phyloP scores from a whole-genome alignment of 495 filamentous ascomycete genomes.

The Penicillium bialowiezense region DNA sequence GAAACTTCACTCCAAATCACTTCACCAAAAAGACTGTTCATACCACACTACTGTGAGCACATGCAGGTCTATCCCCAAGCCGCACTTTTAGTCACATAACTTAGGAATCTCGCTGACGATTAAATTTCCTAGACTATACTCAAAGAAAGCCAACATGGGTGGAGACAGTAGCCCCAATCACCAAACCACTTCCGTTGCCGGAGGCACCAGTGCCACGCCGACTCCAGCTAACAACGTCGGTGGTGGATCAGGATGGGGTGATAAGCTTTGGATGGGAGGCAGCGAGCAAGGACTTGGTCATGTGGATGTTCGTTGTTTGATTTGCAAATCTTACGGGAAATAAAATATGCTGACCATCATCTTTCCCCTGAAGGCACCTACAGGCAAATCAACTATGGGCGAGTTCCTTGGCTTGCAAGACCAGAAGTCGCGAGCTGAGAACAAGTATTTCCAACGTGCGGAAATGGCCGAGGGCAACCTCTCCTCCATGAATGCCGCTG shows the following conservation, averaged over 20 bases:
- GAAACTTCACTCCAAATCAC: no score
- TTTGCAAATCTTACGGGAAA: no score
- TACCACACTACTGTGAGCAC: no score
- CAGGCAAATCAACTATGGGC: conserved; percentile 26
- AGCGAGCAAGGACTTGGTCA: conserved; percentile 24
- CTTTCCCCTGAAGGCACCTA: conserved; percentile 15
- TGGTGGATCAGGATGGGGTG: conserved; percentile 20
- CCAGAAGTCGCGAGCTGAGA: conserved; percentile 32
- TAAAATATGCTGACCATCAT: not conserved
- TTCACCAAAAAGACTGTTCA: no score
- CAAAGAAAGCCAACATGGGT: conserved; percentile 7
- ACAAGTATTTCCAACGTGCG: conserved; percentile 19
- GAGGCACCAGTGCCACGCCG: conserved; percentile 27
- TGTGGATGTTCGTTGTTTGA: conserved; percentile 16
- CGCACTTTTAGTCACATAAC: no score
- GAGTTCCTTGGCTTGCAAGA: conserved; percentile 27
- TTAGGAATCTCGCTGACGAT: no score
- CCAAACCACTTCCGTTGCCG: conserved; percentile 16
- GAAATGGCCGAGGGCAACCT: conserved; percentile 4
- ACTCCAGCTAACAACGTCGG: conserved; percentile 35
- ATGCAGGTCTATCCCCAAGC: no score
- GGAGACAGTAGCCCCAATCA: conserved; percentile 10
- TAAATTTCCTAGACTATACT: no score
- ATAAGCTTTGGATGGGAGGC: conserved; percentile 21
- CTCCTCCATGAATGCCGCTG: conserved; percentile 4